Base-by-base conservation (phyloP, 257 asterid species). In the Handroanthus guayacan region DNA sequence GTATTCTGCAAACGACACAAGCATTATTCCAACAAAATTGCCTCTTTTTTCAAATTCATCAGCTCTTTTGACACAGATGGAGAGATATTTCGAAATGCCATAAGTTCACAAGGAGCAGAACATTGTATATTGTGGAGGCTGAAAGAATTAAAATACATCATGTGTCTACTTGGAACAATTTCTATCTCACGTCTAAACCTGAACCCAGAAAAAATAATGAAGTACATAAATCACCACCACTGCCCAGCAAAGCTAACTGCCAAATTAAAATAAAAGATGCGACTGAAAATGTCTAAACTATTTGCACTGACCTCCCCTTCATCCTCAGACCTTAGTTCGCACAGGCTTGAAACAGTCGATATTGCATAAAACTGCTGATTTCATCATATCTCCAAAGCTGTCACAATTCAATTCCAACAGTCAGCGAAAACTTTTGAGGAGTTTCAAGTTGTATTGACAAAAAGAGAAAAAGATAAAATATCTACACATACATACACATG, bases 331-430 rank as follows among this genome's bases (percentile, higher is more conserved):
- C 84, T 86, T 88, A 52, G 96, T 85, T 79, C 92, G 89, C 62
- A 84, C 86, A 13, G 99, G 99, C 87, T 91, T 91, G 92, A 95
- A 95, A 81, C 99, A 95, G 85, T 88, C 90, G 71, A 92, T 92
- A 82, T 95, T 92, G 96, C 98, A 89, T 78, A 95, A 84, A 69
- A 89, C 98, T 52, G 99, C 98, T 31, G 99, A 95, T 82, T 84
- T 91, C 99, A 95, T 91, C 88, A 95, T 87, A 17, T 86, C 94
- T 80, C 99, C 98, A 62, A 95, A 89, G 81, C 99, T 92, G 96
- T 85, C 88, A 89, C 62, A 73, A 84, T 70, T 78, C 50, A 81
- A 83, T 74, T 83, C 78, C 74, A 79, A 79, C 76, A 71, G 87
- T 89, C 77, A 85, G 75, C 47, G 74, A 78, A 81, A 72, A 55